Base-by-base conservation (phyloP, 805 yeast genomes). In the Candida sphagnicola region DNA sequence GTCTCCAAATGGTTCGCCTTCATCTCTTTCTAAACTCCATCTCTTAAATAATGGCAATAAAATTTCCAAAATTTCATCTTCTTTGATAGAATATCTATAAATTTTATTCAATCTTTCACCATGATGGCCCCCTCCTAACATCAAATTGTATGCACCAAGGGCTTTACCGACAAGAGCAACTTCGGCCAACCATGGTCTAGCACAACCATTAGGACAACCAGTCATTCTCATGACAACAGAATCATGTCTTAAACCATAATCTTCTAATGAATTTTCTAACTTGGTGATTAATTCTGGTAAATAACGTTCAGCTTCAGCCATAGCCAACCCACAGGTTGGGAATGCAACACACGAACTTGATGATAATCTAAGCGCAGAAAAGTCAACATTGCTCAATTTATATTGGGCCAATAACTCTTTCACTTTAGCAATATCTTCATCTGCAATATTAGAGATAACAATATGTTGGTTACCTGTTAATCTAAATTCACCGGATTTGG, bases 161-260 rank as follows among this genome's bases (percentile, higher is more conserved):
- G 98, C 96, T 62, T 91, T 91, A 61, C 98, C 98, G 41, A 91
- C 95, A 43, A 89, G 74, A 0, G 97, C 98, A 42, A 91, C 80
- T 62, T 91, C 98, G 4, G 97, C 98, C 37, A 91, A 68, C 97
- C 97, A 91, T 19, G 98, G 98, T 63, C 98, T 81, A 17, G 98
- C 93, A 72, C 98, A 91, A 50, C 98, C 98, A 62, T 91, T 91
- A 39, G 97, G 97, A 75, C 98, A 91, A 41, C 98, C 98, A 21
- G 97, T 91, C 97, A 91, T 90, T 71, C 98, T 80, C 95, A 91
- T 85, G 17, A 89, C 95, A 49, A 91, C 76, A 5, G 95, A 82
- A 64, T 91, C 98, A 54, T 89, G 96, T 57, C 95, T 84, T 52
- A 91, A 75, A 6, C 98, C 98, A 48, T 81, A 80, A 56, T 89